These are phyloP conservation scores for Blumeria graminis DNA, from an alignment of 2,329 filamentous ascomycete species.

Conservation along the genomic window DNA sequence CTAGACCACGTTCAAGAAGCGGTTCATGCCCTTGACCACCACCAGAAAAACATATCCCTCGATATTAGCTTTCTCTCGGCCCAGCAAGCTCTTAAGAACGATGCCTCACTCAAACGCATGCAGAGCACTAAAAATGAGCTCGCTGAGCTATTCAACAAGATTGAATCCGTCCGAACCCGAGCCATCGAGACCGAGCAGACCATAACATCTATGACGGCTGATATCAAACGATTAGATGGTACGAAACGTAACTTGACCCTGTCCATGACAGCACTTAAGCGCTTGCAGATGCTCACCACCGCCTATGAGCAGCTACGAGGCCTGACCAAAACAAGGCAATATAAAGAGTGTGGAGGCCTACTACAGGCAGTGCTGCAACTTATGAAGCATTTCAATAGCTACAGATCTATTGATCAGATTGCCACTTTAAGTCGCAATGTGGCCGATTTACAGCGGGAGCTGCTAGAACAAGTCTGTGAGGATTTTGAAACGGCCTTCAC, in stretches of 20 bases:
- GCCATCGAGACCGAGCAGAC: constrained; percentile 83
- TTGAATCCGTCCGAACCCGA: constrained; percentile 73
- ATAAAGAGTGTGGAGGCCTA: constrained; percentile 80
- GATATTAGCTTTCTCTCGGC: constrained; percentile 51
- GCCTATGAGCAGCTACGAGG: constrained; percentile 90
- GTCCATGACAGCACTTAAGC: constrained; percentile 93
- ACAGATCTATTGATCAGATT: constrained; percentile 93
- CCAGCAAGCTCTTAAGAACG: constrained; percentile 60
- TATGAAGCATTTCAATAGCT: constrained; percentile 97
- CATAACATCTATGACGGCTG: constrained; percentile 95
- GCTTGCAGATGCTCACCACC: constrained; percentile 93
- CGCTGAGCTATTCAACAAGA: constrained; percentile 73
- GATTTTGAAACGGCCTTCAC: constrained; percentile 93
- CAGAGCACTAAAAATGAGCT: constrained; percentile 78
- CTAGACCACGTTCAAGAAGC: constrained; percentile 54
- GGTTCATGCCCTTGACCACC: constrained; percentile 44
- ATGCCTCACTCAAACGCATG: constrained; percentile 75
- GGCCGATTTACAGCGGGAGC: constrained; percentile 71
- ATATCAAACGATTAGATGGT: constrained; percentile 90
- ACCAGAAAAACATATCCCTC: constrained; percentile 61
- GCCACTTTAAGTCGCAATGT: constrained; percentile 81
- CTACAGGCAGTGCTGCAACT: constrained; percentile 89
- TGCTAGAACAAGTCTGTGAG: constrained; percentile 94
- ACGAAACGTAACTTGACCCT: constrained; percentile 91
- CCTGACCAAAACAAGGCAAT: constrained; percentile 66